phyloP scores from a whole-genome alignment of 73 alveolate genomes.

The Blepharisma japonicum region DNA sequence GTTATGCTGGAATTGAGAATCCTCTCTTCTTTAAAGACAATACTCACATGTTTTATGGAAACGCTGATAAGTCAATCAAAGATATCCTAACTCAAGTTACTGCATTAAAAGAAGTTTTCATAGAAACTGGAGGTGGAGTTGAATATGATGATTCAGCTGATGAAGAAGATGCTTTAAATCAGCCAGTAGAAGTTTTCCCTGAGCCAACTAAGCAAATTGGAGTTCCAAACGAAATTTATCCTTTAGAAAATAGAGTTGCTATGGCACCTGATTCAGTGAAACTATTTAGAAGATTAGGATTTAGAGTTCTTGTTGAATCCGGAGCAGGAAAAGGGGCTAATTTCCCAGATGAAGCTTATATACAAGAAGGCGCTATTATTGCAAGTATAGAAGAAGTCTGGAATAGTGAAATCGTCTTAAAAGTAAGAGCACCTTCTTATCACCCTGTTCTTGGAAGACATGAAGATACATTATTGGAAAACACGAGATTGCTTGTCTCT shows the following conservation, averaged over 20 bases:
- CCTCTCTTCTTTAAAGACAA: conserved; percentile 69
- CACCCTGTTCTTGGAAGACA: too few relatives aligned
- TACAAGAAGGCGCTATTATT: conserved; percentile 43
- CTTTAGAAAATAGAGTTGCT: conserved; percentile 50
- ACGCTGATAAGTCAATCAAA: conserved; percentile 43
- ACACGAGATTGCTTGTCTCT: neutral
- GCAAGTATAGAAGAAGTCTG: conserved; percentile 37
- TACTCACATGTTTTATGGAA: conserved; percentile 46
- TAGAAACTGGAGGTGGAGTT: neutral
- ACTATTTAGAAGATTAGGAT: conserved; percentile 28
- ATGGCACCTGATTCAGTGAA: conserved; percentile 32
- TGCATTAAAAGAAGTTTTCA: neutral
- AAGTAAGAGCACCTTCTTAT: conserved; percentile 37
- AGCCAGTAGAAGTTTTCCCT: neutral
- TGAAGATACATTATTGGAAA: too few relatives aligned
- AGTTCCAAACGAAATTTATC: conserved; percentile 53
- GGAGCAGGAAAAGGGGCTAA: conserved; percentile 57
- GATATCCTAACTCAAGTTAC: neutral
- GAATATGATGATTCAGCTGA: neutral
- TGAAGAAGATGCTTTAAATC: neutral
- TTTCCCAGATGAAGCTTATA: conserved; percentile 47
- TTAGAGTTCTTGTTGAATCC: conserved; percentile 39
- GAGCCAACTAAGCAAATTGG: conserved; percentile 41
- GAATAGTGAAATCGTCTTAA: conserved; percentile 48
- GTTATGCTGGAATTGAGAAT: conserved; percentile 75